Base-by-base conservation (phyloP, 2,329 filamentous ascomycete species). In the Curvularia hawaiiensis region DNA sequence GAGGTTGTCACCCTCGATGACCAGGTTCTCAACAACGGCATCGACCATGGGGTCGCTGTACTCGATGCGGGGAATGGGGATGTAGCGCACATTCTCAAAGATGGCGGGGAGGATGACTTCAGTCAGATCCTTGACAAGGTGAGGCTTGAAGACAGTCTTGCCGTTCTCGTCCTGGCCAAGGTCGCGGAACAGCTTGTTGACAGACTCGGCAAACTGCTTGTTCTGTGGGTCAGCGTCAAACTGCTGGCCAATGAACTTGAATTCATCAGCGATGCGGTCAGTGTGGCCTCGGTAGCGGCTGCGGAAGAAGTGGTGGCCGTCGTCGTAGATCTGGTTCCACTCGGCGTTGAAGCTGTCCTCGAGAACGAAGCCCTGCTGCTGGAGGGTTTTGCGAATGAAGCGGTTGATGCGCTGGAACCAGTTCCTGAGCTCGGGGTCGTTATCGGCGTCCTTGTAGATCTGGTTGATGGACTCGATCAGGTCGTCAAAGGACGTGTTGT, bases 1-100 rank as follows among this genome's bases (percentile, higher is more conserved):
- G 67, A 99, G 88, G 79, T 99, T 99, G 82, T 98, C 93, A 64
- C 91, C 93, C 80, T 99, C 95, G 51, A 99, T 85, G 45, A 97
- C 90, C 11, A 99, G 82, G 77, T 99, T 99, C 81, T 99, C 95
- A 44, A 99, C 85, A 48, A 98, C 85, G 48, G 89, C 89, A 77
- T 99, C 95, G 50, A 96, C 83, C 82, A 89, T 87, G 2, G 85
- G 83, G 68, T 98, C 95, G 1, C 87, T 89, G 72, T 92, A 95
- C 80, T 99, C 95, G 59, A 99, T 97, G 54, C 95, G 90, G 22
- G 95, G 95, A 49, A 99, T 86, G 4, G 95, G 92, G 14, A 99
- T 85, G 77, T 99, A 99, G 60, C 91, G 89, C 55, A 95, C 82
- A 65, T 88, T 91, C 81, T 96, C 90, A 64, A 99, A 89, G 52